Conservation (phyloP, 257 asterid genomes). For the Linderniella brevidens region DNA sequence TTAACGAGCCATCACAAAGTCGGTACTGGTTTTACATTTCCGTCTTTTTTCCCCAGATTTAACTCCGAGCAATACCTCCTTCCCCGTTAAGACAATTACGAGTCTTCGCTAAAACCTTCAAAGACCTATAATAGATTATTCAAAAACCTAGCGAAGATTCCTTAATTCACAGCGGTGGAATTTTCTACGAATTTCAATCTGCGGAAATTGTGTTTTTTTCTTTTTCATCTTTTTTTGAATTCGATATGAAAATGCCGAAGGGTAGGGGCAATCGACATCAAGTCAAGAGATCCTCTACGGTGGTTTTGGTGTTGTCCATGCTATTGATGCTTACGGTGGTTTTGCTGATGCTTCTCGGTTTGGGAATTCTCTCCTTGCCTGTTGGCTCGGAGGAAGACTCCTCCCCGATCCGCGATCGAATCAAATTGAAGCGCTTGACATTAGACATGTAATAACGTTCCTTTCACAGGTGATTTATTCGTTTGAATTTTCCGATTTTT, state of each 20-base stretch:
- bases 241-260: constrained; percentile 21
- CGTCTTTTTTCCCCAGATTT: no score
- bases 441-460: constrained; percentile 21
- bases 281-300: constrained; percentile 44
- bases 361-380: constrained; percentile 52
- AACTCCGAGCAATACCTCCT: no score
- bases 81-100: no score
- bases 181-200: no score
- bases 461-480: not conserved
- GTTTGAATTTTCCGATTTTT: not conserved
- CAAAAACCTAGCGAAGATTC: no score
- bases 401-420: constrained; percentile 15
- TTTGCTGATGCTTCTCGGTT: constrained; percentile 45
- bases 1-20: no score
- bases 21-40: no score
- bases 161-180: no score
- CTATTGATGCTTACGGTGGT: constrained; percentile 50
- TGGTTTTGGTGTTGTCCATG: constrained; percentile 34
- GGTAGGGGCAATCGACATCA: constrained; percentile 32
- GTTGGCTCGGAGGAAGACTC: constrained; percentile 27
- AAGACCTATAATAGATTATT: no score
- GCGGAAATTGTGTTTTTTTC: no score
- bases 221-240: no score
- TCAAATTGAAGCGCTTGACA: constrained; percentile 39
- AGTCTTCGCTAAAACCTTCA: no score